Percentiles rank a stretch among this genome's conserved stretches.
Evolutionary conservation across 1,284 basidiomycete species (phyloP).

Genomic region (Cutaneotrichosporon dermatis): DNA sequence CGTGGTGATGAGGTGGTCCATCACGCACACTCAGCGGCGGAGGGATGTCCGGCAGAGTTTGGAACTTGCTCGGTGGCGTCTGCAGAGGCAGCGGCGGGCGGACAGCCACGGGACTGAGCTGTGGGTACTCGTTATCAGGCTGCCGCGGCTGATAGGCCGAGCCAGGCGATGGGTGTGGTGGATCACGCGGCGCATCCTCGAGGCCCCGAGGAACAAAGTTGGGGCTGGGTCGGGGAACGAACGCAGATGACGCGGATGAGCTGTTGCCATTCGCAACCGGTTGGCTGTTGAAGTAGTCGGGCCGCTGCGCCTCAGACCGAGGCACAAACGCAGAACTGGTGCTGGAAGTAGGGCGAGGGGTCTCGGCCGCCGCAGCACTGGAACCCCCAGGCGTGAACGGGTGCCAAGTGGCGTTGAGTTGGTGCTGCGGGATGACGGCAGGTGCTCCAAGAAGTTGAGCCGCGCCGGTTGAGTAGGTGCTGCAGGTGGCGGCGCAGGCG

Average conservation of each 20-base stretch:
- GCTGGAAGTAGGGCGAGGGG: conserved; percentile 6
- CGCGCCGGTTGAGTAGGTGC: conserved; percentile 8
- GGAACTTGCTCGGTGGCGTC: conserved; percentile 14
- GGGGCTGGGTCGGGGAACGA: conserved; percentile 15
- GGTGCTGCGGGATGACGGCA: conserved; percentile 19
- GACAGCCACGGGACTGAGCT: conserved; percentile 4
- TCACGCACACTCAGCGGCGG: conserved; percentile 14
- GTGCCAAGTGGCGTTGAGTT: conserved; percentile 3
- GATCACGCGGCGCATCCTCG: conserved; percentile 1
- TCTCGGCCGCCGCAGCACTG: neutral
- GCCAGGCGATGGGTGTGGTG: neutral
- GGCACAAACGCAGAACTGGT: conserved; percentile 23
- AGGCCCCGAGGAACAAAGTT: conserved; percentile 13
- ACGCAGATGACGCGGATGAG: conserved; percentile 3
- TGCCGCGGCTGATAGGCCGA: conserved; percentile 6
- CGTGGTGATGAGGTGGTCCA: conserved; percentile 14
- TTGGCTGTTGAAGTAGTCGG: conserved; percentile 24
- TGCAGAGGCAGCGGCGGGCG: conserved; percentile 10
- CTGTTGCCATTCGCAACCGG: neutral
- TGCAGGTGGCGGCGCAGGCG: neutral
- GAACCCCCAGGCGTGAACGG: neutral
- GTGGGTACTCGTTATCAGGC: neutral
- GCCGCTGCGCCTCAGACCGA: conserved; percentile 3
- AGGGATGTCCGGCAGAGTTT: conserved; percentile 16
- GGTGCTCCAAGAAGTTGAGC: conserved; percentile 33